Conservation (phyloP, 768 basidiomycete genomes). For the Rhodotorula paludigena region DNA sequence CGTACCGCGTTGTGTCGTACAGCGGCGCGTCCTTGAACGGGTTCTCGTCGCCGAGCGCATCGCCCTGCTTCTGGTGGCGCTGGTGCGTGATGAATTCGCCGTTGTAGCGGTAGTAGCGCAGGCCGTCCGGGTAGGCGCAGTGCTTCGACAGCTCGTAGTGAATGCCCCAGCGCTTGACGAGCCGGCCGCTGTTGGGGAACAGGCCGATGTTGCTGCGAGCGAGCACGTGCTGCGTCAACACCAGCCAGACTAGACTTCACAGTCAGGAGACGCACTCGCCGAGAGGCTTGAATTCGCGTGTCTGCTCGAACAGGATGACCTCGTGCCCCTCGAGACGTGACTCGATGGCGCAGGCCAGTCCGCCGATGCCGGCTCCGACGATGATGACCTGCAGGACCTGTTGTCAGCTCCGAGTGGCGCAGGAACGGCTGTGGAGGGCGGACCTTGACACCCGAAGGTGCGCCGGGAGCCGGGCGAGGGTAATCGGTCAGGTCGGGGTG, state of each 20-base stretch:
- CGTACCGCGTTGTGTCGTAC: conserved; percentile 45
- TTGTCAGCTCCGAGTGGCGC: no score
- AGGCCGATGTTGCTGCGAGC: conserved; percentile 4
- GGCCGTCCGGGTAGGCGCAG: conserved; percentile 13
- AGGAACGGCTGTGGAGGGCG: background rate
- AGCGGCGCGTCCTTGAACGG: conserved; percentile 36
- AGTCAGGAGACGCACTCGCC: background rate
- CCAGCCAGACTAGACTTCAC: background rate
- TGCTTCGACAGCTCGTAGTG: conserved; percentile 20
- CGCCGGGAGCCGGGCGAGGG: conserved; percentile 9
- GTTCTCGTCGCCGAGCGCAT: conserved; percentile 21
- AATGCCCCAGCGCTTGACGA: conserved; percentile 42
- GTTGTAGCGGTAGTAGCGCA: conserved; percentile 40
- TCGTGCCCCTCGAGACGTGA: conserved; percentile 41
- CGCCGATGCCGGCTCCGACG: conserved; percentile 44
- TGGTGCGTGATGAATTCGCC: conserved; percentile 41
- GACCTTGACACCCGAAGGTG: conserved; percentile 7
- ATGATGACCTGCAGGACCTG: conserved; percentile 6
- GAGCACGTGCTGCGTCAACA: background rate
- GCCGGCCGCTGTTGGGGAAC: conserved; percentile 41
- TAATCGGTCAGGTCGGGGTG: conserved; percentile 6
- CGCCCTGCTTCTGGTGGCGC: no score
- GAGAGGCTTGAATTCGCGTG: background rate
- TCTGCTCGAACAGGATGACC: conserved; percentile 41
- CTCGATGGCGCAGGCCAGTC: conserved; percentile 46